phyloP scores from a whole-genome alignment of 2,329 filamentous ascomycete species.

The Curvularia lunata region DNA sequence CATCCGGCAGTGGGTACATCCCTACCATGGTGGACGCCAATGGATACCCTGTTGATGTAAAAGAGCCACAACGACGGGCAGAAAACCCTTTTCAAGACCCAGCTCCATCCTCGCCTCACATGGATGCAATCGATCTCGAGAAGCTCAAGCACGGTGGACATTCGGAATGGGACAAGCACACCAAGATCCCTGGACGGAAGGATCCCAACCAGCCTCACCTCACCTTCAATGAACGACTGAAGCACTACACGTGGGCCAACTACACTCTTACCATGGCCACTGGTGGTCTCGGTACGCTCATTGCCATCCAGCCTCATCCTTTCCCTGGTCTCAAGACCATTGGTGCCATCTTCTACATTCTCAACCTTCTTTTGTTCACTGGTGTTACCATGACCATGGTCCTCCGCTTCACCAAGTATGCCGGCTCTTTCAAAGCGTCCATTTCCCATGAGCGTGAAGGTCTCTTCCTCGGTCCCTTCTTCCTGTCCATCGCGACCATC shows the following conservation, averaged over 20 bases:
- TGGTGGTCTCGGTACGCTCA: slow-evolving; percentile 54
- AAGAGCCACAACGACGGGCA: slow-evolving; percentile 27
- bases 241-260: slow-evolving; percentile 57
- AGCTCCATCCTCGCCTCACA: slow-evolving; percentile 21
- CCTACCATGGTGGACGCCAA: slow-evolving; percentile 31
- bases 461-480: slow-evolving; percentile 57
- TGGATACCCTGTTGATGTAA: slow-evolving; percentile 36
- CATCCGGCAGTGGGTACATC: slow-evolving; percentile 30
- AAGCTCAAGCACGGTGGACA: slow-evolving; percentile 33
- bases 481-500: slow-evolving; percentile 50
- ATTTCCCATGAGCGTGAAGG: slow-evolving; percentile 60
- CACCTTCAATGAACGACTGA: slow-evolving; percentile 35
- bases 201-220: slow-evolving; percentile 44
- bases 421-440: slow-evolving; percentile 53
- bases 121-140: slow-evolving; percentile 36
- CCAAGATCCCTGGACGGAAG: slow-evolving; percentile 39
- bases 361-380: slow-evolving; percentile 58
- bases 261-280: slow-evolving; percentile 58
- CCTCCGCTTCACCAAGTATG: slow-evolving; percentile 55
- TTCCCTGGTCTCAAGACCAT: slow-evolving; percentile 60
- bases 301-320: slow-evolving; percentile 52
- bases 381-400: slow-evolving; percentile 40
- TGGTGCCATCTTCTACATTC: slow-evolving; percentile 59
- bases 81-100: slow-evolving; percentile 30
- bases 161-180: slow-evolving; percentile 34